Evolutionary conservation across 768 basidiomycete species (phyloP).

Genomic region (Pleurotus eryngii): DNA sequence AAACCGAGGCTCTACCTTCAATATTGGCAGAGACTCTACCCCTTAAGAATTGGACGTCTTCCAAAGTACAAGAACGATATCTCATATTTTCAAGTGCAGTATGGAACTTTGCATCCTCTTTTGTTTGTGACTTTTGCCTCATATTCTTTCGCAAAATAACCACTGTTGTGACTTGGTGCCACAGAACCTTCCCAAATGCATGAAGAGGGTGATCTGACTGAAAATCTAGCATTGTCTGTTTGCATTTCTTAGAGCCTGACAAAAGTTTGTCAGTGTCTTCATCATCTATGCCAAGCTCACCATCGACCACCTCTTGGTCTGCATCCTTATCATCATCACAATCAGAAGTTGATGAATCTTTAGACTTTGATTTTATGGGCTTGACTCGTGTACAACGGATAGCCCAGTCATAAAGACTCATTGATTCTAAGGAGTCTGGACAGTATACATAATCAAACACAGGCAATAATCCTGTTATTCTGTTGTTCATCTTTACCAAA

Average conservation of each 20-base stretch:
- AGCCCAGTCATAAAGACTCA: constrained; percentile 16
- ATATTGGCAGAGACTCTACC: constrained; percentile 10
- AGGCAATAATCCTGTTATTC: constrained; percentile 16
- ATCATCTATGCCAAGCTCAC: no score
- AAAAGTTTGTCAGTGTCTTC: no score
- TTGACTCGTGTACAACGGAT: constrained; percentile 1
- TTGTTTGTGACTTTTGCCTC: constrained; percentile 16
- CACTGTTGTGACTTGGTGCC: constrained; percentile 28
- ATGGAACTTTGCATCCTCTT: constrained; percentile 20
- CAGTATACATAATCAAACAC: constrained; percentile 15
- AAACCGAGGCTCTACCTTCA: not conserved
- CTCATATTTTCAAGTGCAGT: constrained; percentile 22
- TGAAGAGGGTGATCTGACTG: constrained; percentile 8
- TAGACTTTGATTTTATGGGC: not conserved
- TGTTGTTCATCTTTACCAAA: constrained; percentile 13
- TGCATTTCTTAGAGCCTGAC: no score
- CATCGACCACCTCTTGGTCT: not conserved
- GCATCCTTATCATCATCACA: not conserved
- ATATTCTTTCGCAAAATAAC: constrained; percentile 31
- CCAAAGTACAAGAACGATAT: constrained; percentile 16
- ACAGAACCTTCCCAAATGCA: constrained; percentile 21
- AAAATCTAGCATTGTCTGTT: no score
- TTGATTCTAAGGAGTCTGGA: constrained; percentile 7
- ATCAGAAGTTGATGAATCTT: not conserved
- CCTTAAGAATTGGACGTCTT: constrained; percentile 21